Base-by-base conservation (phyloP, 106 monocot species). In the Phalaenopsis aphrodite region DNA sequence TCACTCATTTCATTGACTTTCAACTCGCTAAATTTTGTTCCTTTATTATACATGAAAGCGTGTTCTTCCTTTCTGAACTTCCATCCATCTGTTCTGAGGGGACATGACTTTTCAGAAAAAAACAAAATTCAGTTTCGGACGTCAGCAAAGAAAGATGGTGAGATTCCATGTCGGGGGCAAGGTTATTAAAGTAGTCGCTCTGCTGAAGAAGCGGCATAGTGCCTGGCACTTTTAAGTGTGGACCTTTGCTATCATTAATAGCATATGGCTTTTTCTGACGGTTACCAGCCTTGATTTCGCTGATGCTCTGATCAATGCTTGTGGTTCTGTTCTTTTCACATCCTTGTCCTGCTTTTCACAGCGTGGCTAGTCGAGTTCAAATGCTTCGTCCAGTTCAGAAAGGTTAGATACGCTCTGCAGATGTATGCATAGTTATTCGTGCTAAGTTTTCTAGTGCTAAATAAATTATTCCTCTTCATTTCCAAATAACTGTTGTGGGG, bases 391-490 rank as follows among this genome's bases (percentile, higher is more conserved):
- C 94, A 89, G 85, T 94, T 89, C 84, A 78, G 77, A 12, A 98
- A 89, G 98, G 98, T 92, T 90, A 92, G 58, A 89, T 94, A 9
- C 81, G 67, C 49, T 78, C 56, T 55, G 90, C 96, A 30, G 81
- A 85, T 78, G 85, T 85, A 30, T 97, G 96, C 78, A 97, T 94
- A 86, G 82, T 97, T 79, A 90, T 84, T 57, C 96, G 94, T 18
- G 87, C 94, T 18, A 94, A 94, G 81, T 97, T 97, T 89, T 94
- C 88, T 75, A 94, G 96, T 46, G 86, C 96, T 16, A 97, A 97
- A 83, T 92, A 97, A 86, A 85, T 97, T 5, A 89, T 94, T 41
- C 83, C 85, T 10, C 89, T 97, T 75, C 86, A 85, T 79, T 82
- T 86, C 38, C 83, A 86, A 36, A 86, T 46, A 83, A 43, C 48